phyloP scores from a whole-genome alignment of 768 basidiomycete genomes.

The Mrakia gelida region DNA sequence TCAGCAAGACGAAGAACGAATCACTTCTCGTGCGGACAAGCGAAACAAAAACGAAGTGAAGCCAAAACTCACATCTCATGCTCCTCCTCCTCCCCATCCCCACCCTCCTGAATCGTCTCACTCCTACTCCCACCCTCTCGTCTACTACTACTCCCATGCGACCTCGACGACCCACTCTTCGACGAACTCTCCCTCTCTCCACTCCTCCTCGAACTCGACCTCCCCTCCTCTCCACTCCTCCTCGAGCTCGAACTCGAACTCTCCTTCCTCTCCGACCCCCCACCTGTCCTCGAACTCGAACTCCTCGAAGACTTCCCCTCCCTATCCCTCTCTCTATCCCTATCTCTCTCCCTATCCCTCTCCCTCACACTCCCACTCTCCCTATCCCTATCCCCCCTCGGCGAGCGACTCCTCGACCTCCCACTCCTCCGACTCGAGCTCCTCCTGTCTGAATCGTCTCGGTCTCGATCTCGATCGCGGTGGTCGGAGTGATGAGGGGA shows the following conservation, averaged over 20 bases:
- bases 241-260: not conserved
- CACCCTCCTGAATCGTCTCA: too few relatives aligned
- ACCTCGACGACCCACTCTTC: too few relatives aligned
- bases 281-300: not conserved
- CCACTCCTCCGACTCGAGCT: not conserved
- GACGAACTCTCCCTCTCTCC: not conserved
- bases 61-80: too few relatives aligned
- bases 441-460: not conserved
- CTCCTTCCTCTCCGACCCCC: not conserved
- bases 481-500: not conserved
- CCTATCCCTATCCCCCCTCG: conserved; percentile 14
- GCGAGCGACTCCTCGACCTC: not conserved
- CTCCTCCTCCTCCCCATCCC: too few relatives aligned
- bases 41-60: too few relatives aligned
- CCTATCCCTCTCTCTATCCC: too few relatives aligned
- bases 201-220: conserved; percentile 4
- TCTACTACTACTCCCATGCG: too few relatives aligned
- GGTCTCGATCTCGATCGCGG: not conserved
- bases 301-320: not conserved
- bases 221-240: conserved; percentile 1
- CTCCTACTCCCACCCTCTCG: too few relatives aligned
- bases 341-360: not conserved
- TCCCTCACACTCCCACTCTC: not conserved
- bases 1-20: not conserved
- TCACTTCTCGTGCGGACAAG: too few relatives aligned